Conservation (phyloP, 345 rosid genomes). For the Erucastrum elatum region DNA sequence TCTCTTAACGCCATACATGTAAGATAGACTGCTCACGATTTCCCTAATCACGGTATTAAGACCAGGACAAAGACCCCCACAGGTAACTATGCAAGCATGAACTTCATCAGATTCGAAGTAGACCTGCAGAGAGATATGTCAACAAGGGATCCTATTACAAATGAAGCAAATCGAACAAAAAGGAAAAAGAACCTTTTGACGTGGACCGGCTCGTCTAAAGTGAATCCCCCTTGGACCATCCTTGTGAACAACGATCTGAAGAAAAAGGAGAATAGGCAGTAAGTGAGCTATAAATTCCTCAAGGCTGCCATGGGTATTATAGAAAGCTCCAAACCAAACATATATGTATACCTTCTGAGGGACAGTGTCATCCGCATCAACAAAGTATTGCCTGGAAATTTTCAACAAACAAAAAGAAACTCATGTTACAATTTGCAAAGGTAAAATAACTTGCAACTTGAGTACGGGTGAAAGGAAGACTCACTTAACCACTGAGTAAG, state of each 20-base stretch:
- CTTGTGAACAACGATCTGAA: constrained; percentile 72
- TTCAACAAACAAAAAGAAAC: not conserved
- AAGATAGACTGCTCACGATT: constrained; percentile 61
- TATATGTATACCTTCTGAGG: constrained; percentile 52
- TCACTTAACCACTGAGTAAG: constrained; percentile 86
- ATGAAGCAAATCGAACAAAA: not conserved
- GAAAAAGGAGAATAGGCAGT: constrained; percentile 12
- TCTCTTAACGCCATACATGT: constrained; percentile 79
- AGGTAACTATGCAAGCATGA: constrained; percentile 78
- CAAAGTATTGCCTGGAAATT: constrained; percentile 81
- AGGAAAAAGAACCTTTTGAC: constrained; percentile 60
- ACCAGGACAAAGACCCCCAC: constrained; percentile 91
- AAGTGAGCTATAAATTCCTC: not conserved
- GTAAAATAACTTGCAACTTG: not conserved
- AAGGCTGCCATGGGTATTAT: not conserved
- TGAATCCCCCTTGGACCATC: constrained; percentile 72
- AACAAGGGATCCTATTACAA: constrained; percentile 9
- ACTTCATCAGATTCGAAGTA: constrained; percentile 78
- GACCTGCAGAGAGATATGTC: constrained; percentile 43
- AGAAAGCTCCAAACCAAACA: not conserved
- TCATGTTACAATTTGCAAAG: not conserved
- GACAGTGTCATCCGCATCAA: constrained; percentile 73
- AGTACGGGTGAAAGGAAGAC: constrained; percentile 24
- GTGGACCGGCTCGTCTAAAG: constrained; percentile 90
- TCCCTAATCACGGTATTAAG: constrained; percentile 84